A percentile compares a stretch with the other conserved stretches of the same genome.
These are phyloP conservation scores for Berberis thunbergii DNA, from an alignment of 164 flowering plant genomes.

Conservation along the genomic window DNA sequence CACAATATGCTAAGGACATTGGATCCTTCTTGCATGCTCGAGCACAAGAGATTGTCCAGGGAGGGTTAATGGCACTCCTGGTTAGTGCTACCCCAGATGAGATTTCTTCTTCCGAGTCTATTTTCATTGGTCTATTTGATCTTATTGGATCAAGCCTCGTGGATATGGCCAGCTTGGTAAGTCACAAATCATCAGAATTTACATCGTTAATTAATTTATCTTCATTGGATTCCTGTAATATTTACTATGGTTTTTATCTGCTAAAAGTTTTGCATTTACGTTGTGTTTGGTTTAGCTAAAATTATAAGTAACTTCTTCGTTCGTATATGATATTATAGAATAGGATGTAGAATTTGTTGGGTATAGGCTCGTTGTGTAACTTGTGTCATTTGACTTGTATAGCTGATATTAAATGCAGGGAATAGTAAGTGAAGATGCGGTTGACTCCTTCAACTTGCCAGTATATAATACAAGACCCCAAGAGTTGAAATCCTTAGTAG, in stretches of 20 bases:
- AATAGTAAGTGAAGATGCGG: constrained; percentile 5
- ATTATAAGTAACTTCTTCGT: no score
- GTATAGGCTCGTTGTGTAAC: no score
- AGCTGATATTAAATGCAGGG: constrained; percentile 10
- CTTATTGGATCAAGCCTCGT: constrained; percentile 10
- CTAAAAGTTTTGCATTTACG: no score
- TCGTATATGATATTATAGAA: not conserved
- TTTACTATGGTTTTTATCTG: no score
- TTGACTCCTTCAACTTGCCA: constrained; percentile 22
- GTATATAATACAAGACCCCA: constrained; percentile 5
- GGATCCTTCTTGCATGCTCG: constrained; percentile 11
- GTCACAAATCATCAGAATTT: not conserved
- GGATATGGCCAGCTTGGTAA: constrained; percentile 12
- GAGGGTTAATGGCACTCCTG: constrained; percentile 15
- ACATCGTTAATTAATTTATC: no score
- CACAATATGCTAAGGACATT: constrained; percentile 14
- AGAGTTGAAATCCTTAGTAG: constrained; percentile 7
- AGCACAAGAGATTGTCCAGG: constrained; percentile 14
- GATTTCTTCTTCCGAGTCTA: not conserved
- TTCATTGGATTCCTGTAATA: no score
- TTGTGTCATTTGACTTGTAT: no score
- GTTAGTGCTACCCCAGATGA: not conserved
- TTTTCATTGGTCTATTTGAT: not conserved
- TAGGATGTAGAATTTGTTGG: not conserved
- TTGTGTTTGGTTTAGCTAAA: no score